These are phyloP conservation scores for Neurospora africana DNA, from an alignment of 495 filamentous ascomycete genomes.

Conservation along the genomic window DNA sequence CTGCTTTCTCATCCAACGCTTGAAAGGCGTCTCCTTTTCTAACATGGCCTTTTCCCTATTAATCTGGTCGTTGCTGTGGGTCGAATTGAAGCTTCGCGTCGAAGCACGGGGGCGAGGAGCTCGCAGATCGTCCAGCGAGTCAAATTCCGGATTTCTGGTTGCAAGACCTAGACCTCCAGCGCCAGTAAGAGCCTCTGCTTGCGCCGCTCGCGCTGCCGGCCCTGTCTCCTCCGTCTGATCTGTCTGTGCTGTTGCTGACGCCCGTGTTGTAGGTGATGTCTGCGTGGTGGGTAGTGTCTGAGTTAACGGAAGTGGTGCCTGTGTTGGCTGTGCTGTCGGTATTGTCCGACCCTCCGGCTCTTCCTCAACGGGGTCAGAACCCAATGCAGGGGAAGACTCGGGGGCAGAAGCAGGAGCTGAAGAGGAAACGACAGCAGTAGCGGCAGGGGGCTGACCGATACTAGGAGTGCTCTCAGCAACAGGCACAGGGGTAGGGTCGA, in stretches of 20 bases:
- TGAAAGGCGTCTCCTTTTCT: conserved; percentile 36
- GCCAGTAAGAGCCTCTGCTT: conserved; percentile 23
- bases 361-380: background rate
- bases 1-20: conserved; percentile 49
- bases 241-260: background rate
- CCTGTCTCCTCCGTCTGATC: background rate
- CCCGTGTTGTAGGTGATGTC: background rate
- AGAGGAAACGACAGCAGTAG: background rate
- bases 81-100: conserved; percentile 37
- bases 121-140: conserved; percentile 40
- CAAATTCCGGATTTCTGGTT: conserved; percentile 44
- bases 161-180: conserved; percentile 44
- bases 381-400: background rate
- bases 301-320: background rate
- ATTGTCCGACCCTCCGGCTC: background rate
- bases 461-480: background rate
- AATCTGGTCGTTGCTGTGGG: conserved; percentile 33
- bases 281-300: background rate
- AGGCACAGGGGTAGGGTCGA: background rate
- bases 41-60: conserved; percentile 25
- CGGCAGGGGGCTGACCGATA: background rate
- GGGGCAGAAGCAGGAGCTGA: background rate
- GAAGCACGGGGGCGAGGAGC: conserved; percentile 45
- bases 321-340: background rate
- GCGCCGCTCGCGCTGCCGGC: background rate